phyloP scores from a whole-genome alignment of 2,329 filamentous ascomycete species.

The Thelonectria olida region DNA sequence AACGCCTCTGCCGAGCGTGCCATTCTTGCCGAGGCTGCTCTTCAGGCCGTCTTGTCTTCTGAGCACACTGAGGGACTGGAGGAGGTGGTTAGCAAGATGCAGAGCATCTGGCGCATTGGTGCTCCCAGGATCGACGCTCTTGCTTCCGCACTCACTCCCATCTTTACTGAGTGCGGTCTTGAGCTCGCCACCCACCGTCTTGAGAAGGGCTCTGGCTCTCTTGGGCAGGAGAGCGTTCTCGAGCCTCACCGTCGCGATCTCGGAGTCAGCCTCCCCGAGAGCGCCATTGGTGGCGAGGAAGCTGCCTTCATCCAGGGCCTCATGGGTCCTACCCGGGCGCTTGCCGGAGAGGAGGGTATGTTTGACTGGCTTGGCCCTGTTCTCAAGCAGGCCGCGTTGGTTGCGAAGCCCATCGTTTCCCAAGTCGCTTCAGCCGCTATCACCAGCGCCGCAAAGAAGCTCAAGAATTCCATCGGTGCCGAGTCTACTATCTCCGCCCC shows the following conservation, averaged over 20 bases:
- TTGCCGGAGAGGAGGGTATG: slow-evolving; percentile 18
- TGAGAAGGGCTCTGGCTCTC: not conserved
- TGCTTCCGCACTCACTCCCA: slow-evolving; percentile 4
- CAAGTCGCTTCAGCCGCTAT: slow-evolving; percentile 1
- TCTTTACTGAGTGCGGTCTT: slow-evolving; percentile 14
- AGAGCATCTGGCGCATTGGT: slow-evolving; percentile 13
- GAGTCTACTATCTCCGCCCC: not conserved
- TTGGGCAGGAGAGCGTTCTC: not conserved
- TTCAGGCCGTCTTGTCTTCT: slow-evolving; percentile 30
- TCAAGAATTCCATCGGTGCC: not conserved
- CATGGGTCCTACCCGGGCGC: slow-evolving; percentile 21
- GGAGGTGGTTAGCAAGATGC: slow-evolving; percentile 22
- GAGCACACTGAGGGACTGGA: slow-evolving; percentile 5
- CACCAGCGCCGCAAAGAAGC: slow-evolving; percentile 1
- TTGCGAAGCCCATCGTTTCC: slow-evolving; percentile 14
- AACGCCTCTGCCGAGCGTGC: slow-evolving; percentile 29
- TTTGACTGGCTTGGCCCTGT: slow-evolving; percentile 27
- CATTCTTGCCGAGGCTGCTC: slow-evolving; percentile 31
- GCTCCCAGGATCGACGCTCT: slow-evolving; percentile 18
- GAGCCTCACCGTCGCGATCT: slow-evolving; percentile 10
- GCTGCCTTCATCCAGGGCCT: slow-evolving; percentile 25
- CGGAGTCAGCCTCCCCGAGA: not conserved
- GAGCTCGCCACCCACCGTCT: slow-evolving; percentile 2
- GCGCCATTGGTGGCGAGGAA: not conserved
- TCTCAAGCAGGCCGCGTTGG: slow-evolving; percentile 9